phyloP scores from a whole-genome alignment of 441 rosid genomes.

The Gossypium davidsonii region DNA sequence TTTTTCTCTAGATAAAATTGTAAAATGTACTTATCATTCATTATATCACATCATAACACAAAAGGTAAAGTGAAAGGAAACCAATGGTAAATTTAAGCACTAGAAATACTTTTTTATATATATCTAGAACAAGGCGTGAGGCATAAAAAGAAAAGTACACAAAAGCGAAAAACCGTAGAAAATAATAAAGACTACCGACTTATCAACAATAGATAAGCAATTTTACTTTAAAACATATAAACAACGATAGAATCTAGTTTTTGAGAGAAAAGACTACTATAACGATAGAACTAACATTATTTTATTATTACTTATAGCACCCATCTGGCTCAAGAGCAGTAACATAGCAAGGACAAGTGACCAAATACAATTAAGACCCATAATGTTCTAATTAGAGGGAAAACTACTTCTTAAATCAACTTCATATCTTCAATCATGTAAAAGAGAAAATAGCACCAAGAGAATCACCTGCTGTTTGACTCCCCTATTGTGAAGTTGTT shows the following conservation, averaged over 20 bases:
- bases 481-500: constrained; percentile 47
- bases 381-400: neutral
- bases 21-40: neutral
- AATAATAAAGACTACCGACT: neutral
- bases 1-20: neutral
- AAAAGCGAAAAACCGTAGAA: neutral
- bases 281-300: neutral
- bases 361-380: neutral
- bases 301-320: neutral
- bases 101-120: neutral
- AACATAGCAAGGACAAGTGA: neutral
- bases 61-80: neutral
- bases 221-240: neutral
- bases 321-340: neutral
- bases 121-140: neutral
- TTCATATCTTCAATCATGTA: neutral
- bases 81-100: neutral
- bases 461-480: constrained; percentile 45
- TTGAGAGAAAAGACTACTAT: neutral
- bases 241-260: neutral
- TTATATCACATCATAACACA: neutral
- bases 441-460: constrained; percentile 10
- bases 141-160: neutral
- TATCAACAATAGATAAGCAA: neutral
- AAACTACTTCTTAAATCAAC: neutral